phyloP scores from a whole-genome alignment of 2,329 filamentous ascomycete species.

The Ophiocordyceps camponoti-saundersi region DNA sequence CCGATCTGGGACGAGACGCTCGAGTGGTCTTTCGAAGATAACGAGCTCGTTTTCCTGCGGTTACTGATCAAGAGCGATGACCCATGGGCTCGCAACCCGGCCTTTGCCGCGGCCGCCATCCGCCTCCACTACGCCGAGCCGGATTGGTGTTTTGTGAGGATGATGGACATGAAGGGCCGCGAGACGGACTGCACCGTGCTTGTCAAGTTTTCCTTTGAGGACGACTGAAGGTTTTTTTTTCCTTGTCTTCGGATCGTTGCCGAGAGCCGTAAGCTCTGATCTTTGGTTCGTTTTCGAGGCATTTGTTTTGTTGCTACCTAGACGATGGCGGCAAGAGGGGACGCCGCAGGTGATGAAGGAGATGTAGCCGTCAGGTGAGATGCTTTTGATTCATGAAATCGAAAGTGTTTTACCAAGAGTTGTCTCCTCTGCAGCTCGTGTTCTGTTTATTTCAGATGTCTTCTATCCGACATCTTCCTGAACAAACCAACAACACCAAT shows the following conservation, averaged over 20 bases:
- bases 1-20: slow-evolving; percentile 49
- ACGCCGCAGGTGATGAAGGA: too few species aligned
- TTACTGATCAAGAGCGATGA: slow-evolving; percentile 53
- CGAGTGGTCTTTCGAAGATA: slow-evolving; percentile 53
- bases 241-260: too few species aligned
- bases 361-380: too few species aligned
- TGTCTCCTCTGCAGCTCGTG: too few species aligned
- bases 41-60: slow-evolving; percentile 46
- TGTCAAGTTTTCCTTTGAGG: slow-evolving; percentile 40
- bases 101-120: slow-evolving; percentile 43
- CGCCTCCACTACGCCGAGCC: slow-evolving; percentile 35
- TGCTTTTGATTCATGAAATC: too few species aligned
- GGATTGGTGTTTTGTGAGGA: slow-evolving; percentile 46
- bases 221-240: slow-evolving; percentile 10
- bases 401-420: too few species aligned
- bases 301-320: too few species aligned
- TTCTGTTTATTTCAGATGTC: not conserved
- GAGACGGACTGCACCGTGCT: slow-evolving; percentile 47
- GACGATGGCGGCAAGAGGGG: too few species aligned
- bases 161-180: slow-evolving; percentile 46
- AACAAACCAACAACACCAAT: not conserved
- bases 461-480: not conserved
- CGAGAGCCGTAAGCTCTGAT: too few species aligned
- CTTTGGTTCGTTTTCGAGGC: too few species aligned
- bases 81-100: slow-evolving; percentile 42